Conservation (phyloP, 2,329 filamentous ascomycete genomes). For the Exophiala bonariae region DNA sequence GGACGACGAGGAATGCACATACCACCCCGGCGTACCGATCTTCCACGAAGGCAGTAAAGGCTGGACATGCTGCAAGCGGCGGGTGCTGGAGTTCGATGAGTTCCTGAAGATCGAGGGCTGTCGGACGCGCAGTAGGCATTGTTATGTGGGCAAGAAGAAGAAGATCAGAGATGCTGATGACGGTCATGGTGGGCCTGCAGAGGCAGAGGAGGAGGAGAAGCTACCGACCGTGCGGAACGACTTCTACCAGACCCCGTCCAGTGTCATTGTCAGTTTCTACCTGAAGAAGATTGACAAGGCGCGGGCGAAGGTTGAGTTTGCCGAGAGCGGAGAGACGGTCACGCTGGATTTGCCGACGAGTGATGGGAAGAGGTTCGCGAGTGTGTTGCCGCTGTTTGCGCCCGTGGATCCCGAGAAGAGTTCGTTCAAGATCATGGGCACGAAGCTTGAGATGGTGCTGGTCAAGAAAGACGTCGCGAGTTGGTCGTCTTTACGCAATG, state of each 20-base stretch:
- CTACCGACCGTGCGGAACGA: constrained; percentile 61
- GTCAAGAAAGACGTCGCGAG: constrained; percentile 66
- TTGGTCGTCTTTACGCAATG: constrained; percentile 82
- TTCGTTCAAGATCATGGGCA: constrained; percentile 78
- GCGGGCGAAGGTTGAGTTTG: constrained; percentile 70
- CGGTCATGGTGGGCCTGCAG: too few relatives aligned
- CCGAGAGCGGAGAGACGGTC: constrained; percentile 49
- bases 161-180: constrained; percentile 71
- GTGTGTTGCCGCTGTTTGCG: constrained; percentile 73
- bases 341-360: constrained; percentile 81
- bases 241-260: constrained; percentile 87
- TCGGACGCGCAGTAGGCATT: constrained; percentile 74
- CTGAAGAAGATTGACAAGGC: constrained; percentile 95
- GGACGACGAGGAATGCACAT: constrained; percentile 74
- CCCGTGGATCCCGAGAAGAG: constrained; percentile 74
- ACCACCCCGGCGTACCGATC: constrained; percentile 86
- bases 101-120: constrained; percentile 96
- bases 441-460: constrained; percentile 81
- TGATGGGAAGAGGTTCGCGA: constrained; percentile 79
- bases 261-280: constrained; percentile 88
- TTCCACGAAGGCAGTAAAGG: constrained; percentile 99
- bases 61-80: constrained; percentile 93
- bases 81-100: constrained; percentile 94
- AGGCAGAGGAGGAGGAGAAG: constrained; percentile 42
- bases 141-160: constrained; percentile 78